phyloP scores from a whole-genome alignment of 2,329 filamentous ascomycete species.

The Alternaria brassicae region DNA sequence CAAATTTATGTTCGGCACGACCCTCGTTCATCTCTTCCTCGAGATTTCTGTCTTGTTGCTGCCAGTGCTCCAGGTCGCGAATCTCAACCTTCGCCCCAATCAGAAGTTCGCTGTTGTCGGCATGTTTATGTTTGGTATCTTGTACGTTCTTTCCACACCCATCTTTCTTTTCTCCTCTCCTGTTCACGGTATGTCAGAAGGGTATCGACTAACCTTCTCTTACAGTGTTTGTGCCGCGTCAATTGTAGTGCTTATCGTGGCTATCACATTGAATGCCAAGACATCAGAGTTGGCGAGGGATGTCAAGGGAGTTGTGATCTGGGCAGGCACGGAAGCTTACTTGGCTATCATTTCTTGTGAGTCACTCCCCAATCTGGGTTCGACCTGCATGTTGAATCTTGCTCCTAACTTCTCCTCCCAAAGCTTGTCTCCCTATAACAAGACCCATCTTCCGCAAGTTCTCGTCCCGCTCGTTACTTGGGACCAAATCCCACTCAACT shows the following conservation, averaged over 20 bases:
- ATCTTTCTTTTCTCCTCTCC: not conserved
- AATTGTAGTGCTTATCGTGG: not conserved
- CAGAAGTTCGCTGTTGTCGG: not conserved
- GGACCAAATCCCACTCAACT: not conserved
- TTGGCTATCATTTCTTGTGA: not conserved
- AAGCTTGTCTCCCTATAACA: not conserved
- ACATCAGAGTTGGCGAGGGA: not conserved
- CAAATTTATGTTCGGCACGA: not conserved
- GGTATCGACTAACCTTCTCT: not conserved
- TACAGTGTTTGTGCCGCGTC: not conserved
- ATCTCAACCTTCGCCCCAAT: not conserved
- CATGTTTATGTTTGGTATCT: constrained; percentile 7
- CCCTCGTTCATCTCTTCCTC: not conserved
- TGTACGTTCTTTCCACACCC: not conserved
- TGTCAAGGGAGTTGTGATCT: not conserved
- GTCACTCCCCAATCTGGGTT: not conserved
- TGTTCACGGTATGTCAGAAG: not conserved
- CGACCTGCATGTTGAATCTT: too few relatives aligned
- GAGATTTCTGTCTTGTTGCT: not conserved
- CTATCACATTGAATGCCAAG: not conserved
- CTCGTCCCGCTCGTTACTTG: not conserved
- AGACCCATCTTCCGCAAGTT: not conserved
- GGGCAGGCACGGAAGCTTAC: not conserved
- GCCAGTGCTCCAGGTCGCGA: not conserved
- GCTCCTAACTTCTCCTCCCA: not conserved